A percentile compares a stretch with the other conserved stretches of the same genome.
These are phyloP conservation scores for Grammothele lineata DNA, from an alignment of 768 basidiomycete species.

Conservation along the genomic window DNA sequence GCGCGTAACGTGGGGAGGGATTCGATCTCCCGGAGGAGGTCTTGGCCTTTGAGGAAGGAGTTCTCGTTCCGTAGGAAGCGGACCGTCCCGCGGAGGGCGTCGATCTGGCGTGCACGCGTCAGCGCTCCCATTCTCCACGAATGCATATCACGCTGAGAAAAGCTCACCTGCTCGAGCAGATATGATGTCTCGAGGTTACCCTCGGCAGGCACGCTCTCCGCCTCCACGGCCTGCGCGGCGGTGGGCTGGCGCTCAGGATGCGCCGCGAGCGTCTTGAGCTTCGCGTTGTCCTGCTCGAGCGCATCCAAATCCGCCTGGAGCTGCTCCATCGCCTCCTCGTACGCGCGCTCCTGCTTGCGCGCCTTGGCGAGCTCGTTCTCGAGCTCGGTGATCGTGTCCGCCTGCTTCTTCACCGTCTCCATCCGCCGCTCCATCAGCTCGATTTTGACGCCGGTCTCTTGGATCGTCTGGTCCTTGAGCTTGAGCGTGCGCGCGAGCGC, in stretches of 20 bases:
- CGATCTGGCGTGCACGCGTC: too few species aligned
- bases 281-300: constrained; percentile 84
- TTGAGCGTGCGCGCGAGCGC: constrained; percentile 81
- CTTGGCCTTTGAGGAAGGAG: constrained; percentile 88
- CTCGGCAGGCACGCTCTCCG: constrained; percentile 65
- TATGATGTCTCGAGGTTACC: constrained; percentile 85
- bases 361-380: constrained; percentile 78
- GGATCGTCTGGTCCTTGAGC: constrained; percentile 83
- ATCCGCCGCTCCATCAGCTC: constrained; percentile 92
- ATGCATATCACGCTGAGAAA: too few species aligned
- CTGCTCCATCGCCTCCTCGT: constrained; percentile 92
- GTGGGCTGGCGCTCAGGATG: constrained; percentile 65
- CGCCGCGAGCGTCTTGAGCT: constrained; percentile 65
- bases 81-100: constrained; percentile 86
- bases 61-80: constrained; percentile 94
- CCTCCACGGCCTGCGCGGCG: constrained; percentile 48
- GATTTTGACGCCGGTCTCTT: constrained; percentile 88
- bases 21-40: constrained; percentile 80
- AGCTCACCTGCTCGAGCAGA: constrained; percentile 74
- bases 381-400: constrained; percentile 76
- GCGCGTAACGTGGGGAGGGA: constrained; percentile 62
- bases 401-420: constrained; percentile 88
- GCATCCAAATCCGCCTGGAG: constrained; percentile 84
- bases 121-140: too few species aligned
- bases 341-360: constrained; percentile 83